Evolutionary conservation across 2,329 filamentous ascomycete genomes (phyloP).

Genomic region (Aspergillus luchuensis): DNA sequence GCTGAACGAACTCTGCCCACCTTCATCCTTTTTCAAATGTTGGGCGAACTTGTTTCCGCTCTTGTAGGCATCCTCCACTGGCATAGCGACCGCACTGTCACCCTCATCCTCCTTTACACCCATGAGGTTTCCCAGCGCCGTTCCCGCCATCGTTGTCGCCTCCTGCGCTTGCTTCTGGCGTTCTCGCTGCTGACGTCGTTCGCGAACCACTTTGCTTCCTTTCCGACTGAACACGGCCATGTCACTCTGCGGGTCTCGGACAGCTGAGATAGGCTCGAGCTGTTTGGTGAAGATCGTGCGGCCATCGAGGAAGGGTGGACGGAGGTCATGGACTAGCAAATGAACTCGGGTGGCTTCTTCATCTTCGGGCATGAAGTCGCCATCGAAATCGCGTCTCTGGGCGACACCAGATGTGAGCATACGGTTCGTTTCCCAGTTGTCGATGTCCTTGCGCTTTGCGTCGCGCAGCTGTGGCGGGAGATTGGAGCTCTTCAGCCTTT

Average conservation of each 20-base stretch:
- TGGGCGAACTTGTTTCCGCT: slow-evolving; percentile 78
- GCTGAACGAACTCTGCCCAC: slow-evolving; percentile 84
- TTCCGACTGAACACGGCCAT: slow-evolving; percentile 98
- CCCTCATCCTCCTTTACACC: slow-evolving; percentile 87
- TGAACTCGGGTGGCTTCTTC: slow-evolving; percentile 88
- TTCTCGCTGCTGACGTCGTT: slow-evolving; percentile 88
- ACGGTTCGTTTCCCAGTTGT: slow-evolving; percentile 97
- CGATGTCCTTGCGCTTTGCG: slow-evolving; percentile 83
- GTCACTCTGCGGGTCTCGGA: slow-evolving; percentile 91
- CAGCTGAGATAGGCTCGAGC: slow-evolving; percentile 88
- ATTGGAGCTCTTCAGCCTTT: slow-evolving; percentile 42
- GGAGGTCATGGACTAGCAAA: slow-evolving; percentile 87
- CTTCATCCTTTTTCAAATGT: slow-evolving; percentile 84
- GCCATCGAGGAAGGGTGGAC: slow-evolving; percentile 92
- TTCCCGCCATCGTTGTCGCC: slow-evolving; percentile 89
- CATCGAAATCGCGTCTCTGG: slow-evolving; percentile 77
- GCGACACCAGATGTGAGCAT: slow-evolving; percentile 97
- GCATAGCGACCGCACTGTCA: slow-evolving; percentile 79
- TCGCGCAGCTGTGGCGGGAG: slow-evolving; percentile 40
- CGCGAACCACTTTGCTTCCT: slow-evolving; percentile 88
- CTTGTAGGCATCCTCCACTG: slow-evolving; percentile 70
- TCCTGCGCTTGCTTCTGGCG: slow-evolving; percentile 92
- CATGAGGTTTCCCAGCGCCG: slow-evolving; percentile 90
- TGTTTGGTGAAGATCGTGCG: slow-evolving; percentile 97
- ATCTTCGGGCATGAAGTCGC: slow-evolving; percentile 80